These are phyloP conservation scores for Pichia deserticola DNA, from an alignment of 805 yeast genomes.

Conservation along the genomic window DNA sequence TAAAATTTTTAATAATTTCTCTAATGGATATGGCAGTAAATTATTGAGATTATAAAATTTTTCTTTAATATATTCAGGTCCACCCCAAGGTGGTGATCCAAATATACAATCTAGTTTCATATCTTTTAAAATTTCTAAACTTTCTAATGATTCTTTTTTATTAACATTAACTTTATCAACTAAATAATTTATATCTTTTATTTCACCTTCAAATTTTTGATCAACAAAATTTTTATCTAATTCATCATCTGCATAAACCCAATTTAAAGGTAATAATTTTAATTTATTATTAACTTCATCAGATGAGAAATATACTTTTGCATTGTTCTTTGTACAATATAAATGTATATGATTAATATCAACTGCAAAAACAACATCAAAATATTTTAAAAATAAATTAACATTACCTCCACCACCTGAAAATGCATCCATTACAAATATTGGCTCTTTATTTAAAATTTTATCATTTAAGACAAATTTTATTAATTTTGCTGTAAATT, in stretches of 20 bases:
- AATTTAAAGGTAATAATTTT: slow-evolving; percentile 42
- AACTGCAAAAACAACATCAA: slow-evolving; percentile 51
- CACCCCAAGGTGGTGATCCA: slow-evolving; percentile 85
- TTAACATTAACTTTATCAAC: slow-evolving; percentile 6
- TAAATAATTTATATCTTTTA: slow-evolving; percentile 1
- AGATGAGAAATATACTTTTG: slow-evolving; percentile 41
- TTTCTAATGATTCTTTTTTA: slow-evolving; percentile 8
- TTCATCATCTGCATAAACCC: slow-evolving; percentile 20
- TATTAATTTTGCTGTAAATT: slow-evolving; percentile 48
- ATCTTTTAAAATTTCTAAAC: slow-evolving; percentile 6
- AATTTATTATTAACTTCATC: slow-evolving; percentile 42
- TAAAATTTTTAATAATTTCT: slow-evolving; percentile 35
- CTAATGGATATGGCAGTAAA: slow-evolving; percentile 40
- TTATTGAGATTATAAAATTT: slow-evolving; percentile 37
- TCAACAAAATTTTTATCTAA: slow-evolving; percentile 10
- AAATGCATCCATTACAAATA: slow-evolving; percentile 53
- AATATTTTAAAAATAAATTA: slow-evolving; percentile 60
- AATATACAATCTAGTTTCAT: slow-evolving; percentile 47
- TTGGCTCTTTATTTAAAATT: slow-evolving; percentile 44
- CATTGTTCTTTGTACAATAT: slow-evolving; percentile 60
- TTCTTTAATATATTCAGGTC: slow-evolving; percentile 46
- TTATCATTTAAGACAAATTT: slow-evolving; percentile 77
- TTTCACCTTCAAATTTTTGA: slow-evolving; percentile 3
- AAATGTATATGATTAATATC: slow-evolving; percentile 56
- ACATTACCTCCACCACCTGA: slow-evolving; percentile 88